phyloP scores from a whole-genome alignment of 2,329 filamentous ascomycete genomes.

The Aspergillus costaricaensis region DNA sequence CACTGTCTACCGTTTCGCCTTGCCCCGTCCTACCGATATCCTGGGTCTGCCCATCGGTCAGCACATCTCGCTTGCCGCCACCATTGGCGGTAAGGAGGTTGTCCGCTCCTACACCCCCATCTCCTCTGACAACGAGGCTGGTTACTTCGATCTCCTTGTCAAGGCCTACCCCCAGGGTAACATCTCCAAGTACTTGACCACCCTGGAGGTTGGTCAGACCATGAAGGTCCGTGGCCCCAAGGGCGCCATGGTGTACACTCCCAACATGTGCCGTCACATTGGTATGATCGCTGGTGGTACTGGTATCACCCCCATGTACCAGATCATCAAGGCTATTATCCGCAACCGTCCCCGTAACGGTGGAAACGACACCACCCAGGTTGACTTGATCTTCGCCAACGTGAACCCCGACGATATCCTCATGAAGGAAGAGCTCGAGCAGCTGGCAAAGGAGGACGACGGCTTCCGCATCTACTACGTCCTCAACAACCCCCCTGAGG shows the following conservation, averaged over 20 bases:
- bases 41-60: slow-evolving; percentile 97
- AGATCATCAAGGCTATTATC: slow-evolving; percentile 88
- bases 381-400: slow-evolving; percentile 96
- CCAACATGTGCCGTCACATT: slow-evolving; percentile 94
- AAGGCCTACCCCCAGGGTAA: slow-evolving; percentile 98
- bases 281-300: slow-evolving; percentile 98
- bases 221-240: slow-evolving; percentile 94
- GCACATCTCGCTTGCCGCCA: slow-evolving; percentile 93
- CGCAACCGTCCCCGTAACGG: slow-evolving; percentile 67
- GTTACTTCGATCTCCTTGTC: slow-evolving; percentile 94
- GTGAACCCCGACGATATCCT: slow-evolving; percentile 91
- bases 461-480: slow-evolving; percentile 91
- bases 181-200: slow-evolving; percentile 90
- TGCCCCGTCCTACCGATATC: slow-evolving; percentile 75
- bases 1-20: slow-evolving; percentile 93
- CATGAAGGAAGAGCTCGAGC: slow-evolving; percentile 86
- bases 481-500: slow-evolving; percentile 89
- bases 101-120: slow-evolving; percentile 92
- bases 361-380: slow-evolving; percentile 79
- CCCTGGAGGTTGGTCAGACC: slow-evolving; percentile 76
- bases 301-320: slow-evolving; percentile 97
- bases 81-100: slow-evolving; percentile 81
- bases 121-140: slow-evolving; percentile 82
- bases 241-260: slow-evolving; percentile 95
- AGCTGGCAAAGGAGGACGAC: slow-evolving; percentile 72